Conservation (phyloP, 257 asterid species). For the Nicotiana knightiana region DNA sequence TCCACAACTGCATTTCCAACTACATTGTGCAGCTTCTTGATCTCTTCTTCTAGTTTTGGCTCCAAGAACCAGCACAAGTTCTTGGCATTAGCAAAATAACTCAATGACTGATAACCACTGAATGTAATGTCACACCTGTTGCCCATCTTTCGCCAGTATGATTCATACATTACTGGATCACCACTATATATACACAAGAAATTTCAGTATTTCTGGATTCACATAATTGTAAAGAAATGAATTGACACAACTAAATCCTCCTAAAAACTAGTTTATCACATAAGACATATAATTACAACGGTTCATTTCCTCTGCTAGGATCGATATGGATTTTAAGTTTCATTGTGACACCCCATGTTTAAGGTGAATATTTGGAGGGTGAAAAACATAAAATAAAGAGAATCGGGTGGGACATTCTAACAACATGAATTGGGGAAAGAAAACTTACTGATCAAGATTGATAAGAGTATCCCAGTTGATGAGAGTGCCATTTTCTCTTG, state of each 20-base stretch:
- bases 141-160: constrained; percentile 42
- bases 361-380: not conserved
- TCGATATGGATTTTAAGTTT: too few relatives aligned
- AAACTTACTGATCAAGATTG: constrained; percentile 64
- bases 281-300: not conserved
- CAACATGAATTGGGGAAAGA: not conserved
- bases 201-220: not conserved
- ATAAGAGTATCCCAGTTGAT: constrained; percentile 9
- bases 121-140: constrained; percentile 26
- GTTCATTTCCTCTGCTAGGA: too few relatives aligned
- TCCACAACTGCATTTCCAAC: constrained; percentile 63
- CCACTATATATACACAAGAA: constrained; percentile 31
- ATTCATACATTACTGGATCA: constrained; percentile 42
- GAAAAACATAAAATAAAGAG: not conserved
- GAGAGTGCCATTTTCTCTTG: constrained; percentile 14
- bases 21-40: constrained; percentile 38
- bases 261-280: not conserved
- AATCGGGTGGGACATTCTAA: not conserved
- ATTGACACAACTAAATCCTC: too few relatives aligned
- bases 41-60: constrained; percentile 60
- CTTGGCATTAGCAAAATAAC: constrained; percentile 52
- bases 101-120: constrained; percentile 43
- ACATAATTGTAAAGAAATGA: too few relatives aligned
- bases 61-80: constrained; percentile 73
- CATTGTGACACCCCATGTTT: not conserved